These are phyloP conservation scores for Rubroshorea leprosula DNA, from an alignment of 345 rosid species.

Conservation along the genomic window DNA sequence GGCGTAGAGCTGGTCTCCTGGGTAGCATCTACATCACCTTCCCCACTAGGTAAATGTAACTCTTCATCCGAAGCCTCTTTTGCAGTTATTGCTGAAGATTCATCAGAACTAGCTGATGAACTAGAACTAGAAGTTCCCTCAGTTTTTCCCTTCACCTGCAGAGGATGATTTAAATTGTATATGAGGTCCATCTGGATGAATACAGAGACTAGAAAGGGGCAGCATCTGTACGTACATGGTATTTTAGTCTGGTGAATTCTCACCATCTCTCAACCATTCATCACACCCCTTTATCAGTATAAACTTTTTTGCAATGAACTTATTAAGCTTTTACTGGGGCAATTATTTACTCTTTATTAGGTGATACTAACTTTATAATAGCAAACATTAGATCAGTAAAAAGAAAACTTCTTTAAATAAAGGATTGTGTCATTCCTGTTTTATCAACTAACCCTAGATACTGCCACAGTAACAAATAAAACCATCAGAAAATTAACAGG, in stretches of 20 bases:
- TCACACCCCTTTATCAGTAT: neutral
- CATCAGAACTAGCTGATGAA: slow-evolving; percentile 37
- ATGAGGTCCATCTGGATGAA: neutral
- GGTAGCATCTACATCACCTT: slow-evolving; percentile 27
- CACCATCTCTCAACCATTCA: neutral
- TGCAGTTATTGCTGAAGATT: slow-evolving; percentile 33
- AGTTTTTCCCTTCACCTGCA: slow-evolving; percentile 62
- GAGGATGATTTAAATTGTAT: slow-evolving; percentile 8
- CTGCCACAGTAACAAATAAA: neutral
- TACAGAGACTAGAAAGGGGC: too few species aligned
- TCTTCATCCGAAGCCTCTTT: slow-evolving; percentile 58
- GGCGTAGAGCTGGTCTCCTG: slow-evolving; percentile 34
- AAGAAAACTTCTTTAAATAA: neutral
- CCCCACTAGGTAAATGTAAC: slow-evolving; percentile 28
- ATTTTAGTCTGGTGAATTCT: neutral
- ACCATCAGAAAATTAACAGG: neutral
- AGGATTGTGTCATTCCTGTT: slow-evolving; percentile 6
- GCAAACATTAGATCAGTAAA: neutral
- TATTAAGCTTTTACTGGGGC: neutral
- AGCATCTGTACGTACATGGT: neutral
- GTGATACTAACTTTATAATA: neutral
- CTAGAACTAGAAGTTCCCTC: slow-evolving; percentile 32
- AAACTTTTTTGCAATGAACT: neutral
- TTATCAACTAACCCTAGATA: neutral
- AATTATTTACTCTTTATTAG: neutral